phyloP scores from a whole-genome alignment of 1,284 basidiomycete species.

The Cryptococcus deneoformans region DNA sequence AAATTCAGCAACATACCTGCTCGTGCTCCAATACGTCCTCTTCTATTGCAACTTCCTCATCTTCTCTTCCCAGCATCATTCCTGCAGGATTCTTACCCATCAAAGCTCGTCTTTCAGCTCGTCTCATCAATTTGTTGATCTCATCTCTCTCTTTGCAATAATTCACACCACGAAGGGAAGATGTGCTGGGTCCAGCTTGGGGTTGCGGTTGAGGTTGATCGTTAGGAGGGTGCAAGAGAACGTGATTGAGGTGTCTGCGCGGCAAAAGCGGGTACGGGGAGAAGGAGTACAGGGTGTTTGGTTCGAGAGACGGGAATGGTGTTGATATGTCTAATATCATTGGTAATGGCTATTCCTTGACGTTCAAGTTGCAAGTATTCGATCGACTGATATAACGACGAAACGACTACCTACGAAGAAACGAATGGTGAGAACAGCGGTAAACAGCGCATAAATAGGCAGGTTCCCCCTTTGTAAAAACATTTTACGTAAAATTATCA shows the following conservation, averaged over 20 bases:
- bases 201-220: neutral
- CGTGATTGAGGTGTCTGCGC: slow-evolving; percentile 21
- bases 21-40: slow-evolving; percentile 37
- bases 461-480: too few relatives aligned
- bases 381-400: too few relatives aligned
- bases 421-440: too few relatives aligned
- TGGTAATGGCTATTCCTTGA: neutral
- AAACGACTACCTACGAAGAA: too few relatives aligned
- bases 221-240: slow-evolving; percentile 5
- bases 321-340: slow-evolving; percentile 10
- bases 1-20: slow-evolving; percentile 18
- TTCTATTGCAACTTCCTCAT: slow-evolving; percentile 37
- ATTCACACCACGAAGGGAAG: neutral
- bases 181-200: neutral
- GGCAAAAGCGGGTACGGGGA: slow-evolving; percentile 29
- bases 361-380: too few relatives aligned
- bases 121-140: slow-evolving; percentile 1
- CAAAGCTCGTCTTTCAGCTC: slow-evolving; percentile 31
- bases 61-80: slow-evolving; percentile 25
- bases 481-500: too few relatives aligned
- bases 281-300: slow-evolving; percentile 28
- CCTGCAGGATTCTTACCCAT: slow-evolving; percentile 31
- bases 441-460: too few relatives aligned
- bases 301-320: slow-evolving; percentile 15
- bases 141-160: neutral